phyloP scores from a whole-genome alignment of 75 land plant species.

The Cunninghamia lanceolata region DNA sequence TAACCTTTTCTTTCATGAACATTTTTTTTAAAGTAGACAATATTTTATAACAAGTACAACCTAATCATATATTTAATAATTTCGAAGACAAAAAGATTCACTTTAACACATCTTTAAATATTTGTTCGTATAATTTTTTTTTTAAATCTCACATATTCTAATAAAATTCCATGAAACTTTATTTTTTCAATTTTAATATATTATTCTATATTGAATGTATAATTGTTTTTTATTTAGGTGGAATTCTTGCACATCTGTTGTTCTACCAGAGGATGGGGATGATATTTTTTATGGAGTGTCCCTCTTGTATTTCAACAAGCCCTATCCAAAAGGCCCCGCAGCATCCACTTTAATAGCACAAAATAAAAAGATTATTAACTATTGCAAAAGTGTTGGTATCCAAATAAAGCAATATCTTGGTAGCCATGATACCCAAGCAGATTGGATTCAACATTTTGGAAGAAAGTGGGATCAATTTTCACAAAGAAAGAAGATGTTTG shows the following conservation, averaged over 20 bases:
- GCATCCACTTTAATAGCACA: neutral
- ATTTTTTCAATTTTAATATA: neutral
- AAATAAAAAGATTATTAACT: slow-evolving; percentile 11
- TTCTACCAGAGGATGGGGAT: neutral
- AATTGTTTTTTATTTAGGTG: slow-evolving; percentile 5
- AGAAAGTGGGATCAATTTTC: slow-evolving; percentile 8
- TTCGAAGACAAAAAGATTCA: too few relatives aligned
- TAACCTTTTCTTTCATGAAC: too few relatives aligned
- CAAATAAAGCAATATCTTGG: slow-evolving; percentile 19
- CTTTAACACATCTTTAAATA: too few relatives aligned
- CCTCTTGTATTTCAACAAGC: slow-evolving; percentile 9
- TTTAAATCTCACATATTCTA: too few relatives aligned
- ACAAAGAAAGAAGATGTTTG: slow-evolving; percentile 9
- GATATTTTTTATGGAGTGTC: slow-evolving; percentile 16
- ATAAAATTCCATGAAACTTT: too few relatives aligned
- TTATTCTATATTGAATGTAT: neutral
- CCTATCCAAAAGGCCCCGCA: neutral
- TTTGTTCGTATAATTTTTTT: too few relatives aligned
- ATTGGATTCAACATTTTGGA: slow-evolving; percentile 25
- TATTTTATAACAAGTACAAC: too few relatives aligned
- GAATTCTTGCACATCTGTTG: slow-evolving; percentile 11
- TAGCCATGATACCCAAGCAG: neutral
- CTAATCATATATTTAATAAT: too few relatives aligned
- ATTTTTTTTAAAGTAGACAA: too few relatives aligned
- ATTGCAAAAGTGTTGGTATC: neutral